Base-by-base conservation (phyloP, 2,329 filamentous ascomycete genomes). In the Aspergillus thermomutatus region DNA sequence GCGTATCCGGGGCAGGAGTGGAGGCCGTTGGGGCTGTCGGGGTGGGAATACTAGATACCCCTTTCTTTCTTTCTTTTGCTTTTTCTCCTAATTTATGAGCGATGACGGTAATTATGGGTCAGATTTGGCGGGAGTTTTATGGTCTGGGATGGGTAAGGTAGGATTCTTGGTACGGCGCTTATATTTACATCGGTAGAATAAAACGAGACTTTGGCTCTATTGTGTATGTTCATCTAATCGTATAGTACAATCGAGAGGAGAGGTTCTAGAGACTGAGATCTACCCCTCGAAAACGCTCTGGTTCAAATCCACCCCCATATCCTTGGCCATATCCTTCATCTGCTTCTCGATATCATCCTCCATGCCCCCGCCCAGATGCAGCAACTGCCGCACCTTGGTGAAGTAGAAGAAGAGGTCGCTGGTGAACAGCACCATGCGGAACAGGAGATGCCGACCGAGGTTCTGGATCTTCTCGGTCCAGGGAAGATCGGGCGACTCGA, bases 331-430 rank as follows among this genome's bases (percentile, higher is more conserved):
- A 56, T 82, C 84, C 74, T 84, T 87, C 92, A 97, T 95, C 65
- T 88, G 84, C 69, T 84, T 83, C 79, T 97, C 94, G 60, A 97
- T 87, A 71, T 93, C 91, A 69, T 97, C 93, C 72, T 97, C 94
- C 89, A 97, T 94, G 0, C 92, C 92, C 9, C 86, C 82, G 0
- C 92, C 91, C 2, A 87, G 74, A 0, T 90, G 90, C 11, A 97
- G 69, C 71, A 84, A 83, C 77, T 97, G 92, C 63, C 86, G 83
- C 6, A 95, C 51, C 76, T 89, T 90, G 65, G 86, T 88, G 65
- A 88, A 89, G 72, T 89, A 95, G 72, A 96, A 99, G 10, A 88
- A 84, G 0, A 95, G 69, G 73, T 97, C 94, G 17, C 87, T 90
- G 4, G 84, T 80, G 17, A 91, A 77, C 64, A 99, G 73, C 37